phyloP scores from a whole-genome alignment of 805 yeast genomes.

The Scheffersomyces coipomensis region DNA sequence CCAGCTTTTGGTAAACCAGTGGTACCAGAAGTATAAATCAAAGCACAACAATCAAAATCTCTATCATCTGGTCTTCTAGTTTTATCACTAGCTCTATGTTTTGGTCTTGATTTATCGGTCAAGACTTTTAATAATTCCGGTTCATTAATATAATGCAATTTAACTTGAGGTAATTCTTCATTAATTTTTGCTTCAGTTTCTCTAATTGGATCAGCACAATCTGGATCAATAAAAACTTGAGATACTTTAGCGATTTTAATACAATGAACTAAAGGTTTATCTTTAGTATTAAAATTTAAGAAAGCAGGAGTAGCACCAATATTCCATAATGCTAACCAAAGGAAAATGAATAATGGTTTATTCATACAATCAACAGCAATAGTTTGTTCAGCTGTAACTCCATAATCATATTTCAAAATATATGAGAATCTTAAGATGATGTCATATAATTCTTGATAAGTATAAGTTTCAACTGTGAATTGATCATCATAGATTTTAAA shows the following conservation, averaged over 20 bases:
- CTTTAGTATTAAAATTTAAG: slow-evolving; percentile 74
- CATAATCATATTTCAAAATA: slow-evolving; percentile 60
- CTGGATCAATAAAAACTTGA: slow-evolving; percentile 74
- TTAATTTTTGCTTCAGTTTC: slow-evolving; percentile 45
- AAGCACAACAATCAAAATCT: slow-evolving; percentile 63
- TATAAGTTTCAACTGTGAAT: slow-evolving; percentile 60
- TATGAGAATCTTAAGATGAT: slow-evolving; percentile 65
- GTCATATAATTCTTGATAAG: slow-evolving; percentile 68
- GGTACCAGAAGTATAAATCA: slow-evolving; percentile 91
- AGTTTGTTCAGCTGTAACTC: slow-evolving; percentile 62
- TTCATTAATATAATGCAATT: slow-evolving; percentile 53
- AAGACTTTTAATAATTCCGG: slow-evolving; percentile 42
- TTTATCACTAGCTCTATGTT: slow-evolving; percentile 53
- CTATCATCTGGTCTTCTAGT: slow-evolving; percentile 58
- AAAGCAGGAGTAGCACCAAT: slow-evolving; percentile 89
- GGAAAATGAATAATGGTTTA: slow-evolving; percentile 74
- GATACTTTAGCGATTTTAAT: slow-evolving; percentile 62
- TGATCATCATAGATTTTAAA: slow-evolving; percentile 48
- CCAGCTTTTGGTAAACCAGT: slow-evolving; percentile 95
- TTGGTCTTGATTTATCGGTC: slow-evolving; percentile 39
- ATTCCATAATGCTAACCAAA: slow-evolving; percentile 89
- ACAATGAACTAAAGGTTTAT: slow-evolving; percentile 77
- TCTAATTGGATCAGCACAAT: slow-evolving; percentile 51
- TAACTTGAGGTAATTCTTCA: slow-evolving; percentile 33
- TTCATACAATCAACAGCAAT: slow-evolving; percentile 78